Percentiles rank a stretch among this genome's conserved stretches.
Evolutionary conservation across 2,329 filamentous ascomycete species (phyloP).

Genomic region (Phyllosticta capitalensis): DNA sequence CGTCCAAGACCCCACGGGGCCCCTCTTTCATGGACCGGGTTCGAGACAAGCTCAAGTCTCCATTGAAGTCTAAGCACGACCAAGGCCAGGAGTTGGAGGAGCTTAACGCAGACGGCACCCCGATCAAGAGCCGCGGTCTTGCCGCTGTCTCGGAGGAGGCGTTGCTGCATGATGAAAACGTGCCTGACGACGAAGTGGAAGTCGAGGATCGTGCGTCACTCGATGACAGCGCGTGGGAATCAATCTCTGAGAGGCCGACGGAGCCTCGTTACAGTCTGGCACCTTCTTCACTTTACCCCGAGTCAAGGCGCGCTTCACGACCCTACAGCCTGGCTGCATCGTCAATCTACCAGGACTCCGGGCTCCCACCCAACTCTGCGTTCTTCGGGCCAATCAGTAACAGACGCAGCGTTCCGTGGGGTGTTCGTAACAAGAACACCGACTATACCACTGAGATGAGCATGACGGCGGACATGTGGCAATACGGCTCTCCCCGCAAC

Average conservation of each 20-base stretch:
- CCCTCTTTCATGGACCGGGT: conserved; percentile 3
- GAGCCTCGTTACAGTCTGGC: not conserved
- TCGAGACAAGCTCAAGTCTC: not conserved
- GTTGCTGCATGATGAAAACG: not conserved
- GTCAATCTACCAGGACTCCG: not conserved
- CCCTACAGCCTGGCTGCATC: not conserved
- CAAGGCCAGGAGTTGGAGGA: not conserved
- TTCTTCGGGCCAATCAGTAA: conserved; percentile 4
- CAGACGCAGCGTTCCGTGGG: conserved; percentile 9
- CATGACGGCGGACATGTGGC: not conserved
- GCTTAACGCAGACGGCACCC: not conserved
- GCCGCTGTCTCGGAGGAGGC: not conserved
- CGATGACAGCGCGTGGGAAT: not conserved
- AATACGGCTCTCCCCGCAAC: not conserved
- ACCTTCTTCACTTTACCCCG: not conserved
- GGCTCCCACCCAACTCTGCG: not conserved
- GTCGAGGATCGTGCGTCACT: not conserved
- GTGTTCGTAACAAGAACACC: conserved; percentile 5
- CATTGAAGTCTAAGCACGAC: not conserved
- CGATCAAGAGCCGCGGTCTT: not conserved
- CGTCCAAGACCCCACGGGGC: not conserved
- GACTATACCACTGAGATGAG: conserved; percentile 11
- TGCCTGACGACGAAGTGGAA: not conserved
- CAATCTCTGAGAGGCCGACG: not conserved
- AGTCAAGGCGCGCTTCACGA: not conserved